These are phyloP conservation scores for Penicillium expansum DNA, from an alignment of 2,329 filamentous ascomycete genomes.

Conservation along the genomic window DNA sequence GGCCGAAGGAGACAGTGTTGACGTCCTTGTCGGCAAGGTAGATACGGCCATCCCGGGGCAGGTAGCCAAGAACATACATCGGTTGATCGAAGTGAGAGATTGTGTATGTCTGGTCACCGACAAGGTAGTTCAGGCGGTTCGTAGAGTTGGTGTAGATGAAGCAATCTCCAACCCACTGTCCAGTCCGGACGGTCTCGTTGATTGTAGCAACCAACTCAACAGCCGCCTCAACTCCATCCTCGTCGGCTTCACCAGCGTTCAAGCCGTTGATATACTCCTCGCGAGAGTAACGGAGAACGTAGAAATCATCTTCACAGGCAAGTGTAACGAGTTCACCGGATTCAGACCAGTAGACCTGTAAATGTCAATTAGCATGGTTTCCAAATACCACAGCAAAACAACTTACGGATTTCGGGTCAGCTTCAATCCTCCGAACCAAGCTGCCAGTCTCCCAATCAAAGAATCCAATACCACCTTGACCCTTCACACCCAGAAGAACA, in stretches of 20 bases:
- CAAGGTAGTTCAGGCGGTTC: slow-evolving; percentile 94
- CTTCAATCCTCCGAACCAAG: slow-evolving; percentile 87
- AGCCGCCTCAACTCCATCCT: slow-evolving; percentile 89
- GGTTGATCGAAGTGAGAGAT: slow-evolving; percentile 95
- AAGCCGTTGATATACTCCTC: slow-evolving; percentile 83
- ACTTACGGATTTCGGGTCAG: slow-evolving; percentile 60
- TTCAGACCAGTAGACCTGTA: slow-evolving; percentile 91
- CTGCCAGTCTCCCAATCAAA: slow-evolving; percentile 93
- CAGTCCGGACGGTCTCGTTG: slow-evolving; percentile 86
- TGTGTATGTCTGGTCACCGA: slow-evolving; percentile 96
- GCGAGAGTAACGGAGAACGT: slow-evolving; percentile 85
- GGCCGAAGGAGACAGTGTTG: slow-evolving; percentile 79
- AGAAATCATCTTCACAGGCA: slow-evolving; percentile 92
- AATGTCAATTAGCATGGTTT: slow-evolving; percentile 13
- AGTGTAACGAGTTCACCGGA: slow-evolving; percentile 89
- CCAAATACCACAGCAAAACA: neutral
- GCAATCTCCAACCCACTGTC: slow-evolving; percentile 97
- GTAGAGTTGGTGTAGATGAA: slow-evolving; percentile 98
- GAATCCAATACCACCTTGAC: slow-evolving; percentile 89
- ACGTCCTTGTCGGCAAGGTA: slow-evolving; percentile 97
- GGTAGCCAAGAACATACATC: slow-evolving; percentile 93
- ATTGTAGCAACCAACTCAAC: slow-evolving; percentile 97
- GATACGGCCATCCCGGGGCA: slow-evolving; percentile 89
- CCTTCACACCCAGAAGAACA: slow-evolving; percentile 87
- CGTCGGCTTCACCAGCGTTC: slow-evolving; percentile 77